Percentiles rank a stretch among this genome's conserved stretches.
Conservation (phyloP, 1,284 basidiomycete genomes). For the Lentinus polychrous region DNA sequence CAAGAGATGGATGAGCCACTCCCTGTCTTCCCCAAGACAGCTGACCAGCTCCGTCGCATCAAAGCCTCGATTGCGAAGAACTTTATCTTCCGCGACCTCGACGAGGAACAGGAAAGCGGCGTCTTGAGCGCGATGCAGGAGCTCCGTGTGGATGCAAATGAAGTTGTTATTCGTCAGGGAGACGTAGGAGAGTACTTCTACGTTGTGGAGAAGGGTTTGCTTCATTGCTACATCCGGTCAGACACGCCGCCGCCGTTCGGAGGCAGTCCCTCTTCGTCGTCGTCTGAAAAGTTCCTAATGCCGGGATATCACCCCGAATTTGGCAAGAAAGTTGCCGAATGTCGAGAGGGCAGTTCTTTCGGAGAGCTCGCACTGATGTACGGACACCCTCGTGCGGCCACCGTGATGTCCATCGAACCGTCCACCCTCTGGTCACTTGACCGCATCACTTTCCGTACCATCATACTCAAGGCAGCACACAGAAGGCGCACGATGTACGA, state of each 20-base stretch:
- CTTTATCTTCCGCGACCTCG: slow-evolving; percentile 94
- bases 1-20: slow-evolving; percentile 56
- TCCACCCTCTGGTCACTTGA: slow-evolving; percentile 94
- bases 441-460: slow-evolving; percentile 97
- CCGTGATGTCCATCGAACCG: slow-evolving; percentile 79
- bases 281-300: slow-evolving; percentile 49
- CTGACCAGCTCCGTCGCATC: slow-evolving; percentile 85
- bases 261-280: slow-evolving; percentile 29
- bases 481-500: slow-evolving; percentile 93
- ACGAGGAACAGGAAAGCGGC: slow-evolving; percentile 91
- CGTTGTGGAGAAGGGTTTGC: slow-evolving; percentile 85
- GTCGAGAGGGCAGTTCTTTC: slow-evolving; percentile 83
- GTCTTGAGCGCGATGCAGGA: slow-evolving; percentile 97
- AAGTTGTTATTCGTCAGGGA: slow-evolving; percentile 93
- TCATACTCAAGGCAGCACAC: slow-evolving; percentile 85
- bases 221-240: slow-evolving; percentile 82
- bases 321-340: slow-evolving; percentile 82
- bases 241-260: slow-evolving; percentile 52
- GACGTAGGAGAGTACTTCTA: slow-evolving; percentile 98
- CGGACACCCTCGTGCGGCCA: slow-evolving; percentile 92
- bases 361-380: slow-evolving; percentile 99
- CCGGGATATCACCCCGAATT: slow-evolving; percentile 62
- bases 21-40: slow-evolving; percentile 77
- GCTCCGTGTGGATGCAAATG: slow-evolving; percentile 61
- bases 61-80: slow-evolving; percentile 83